Percentiles rank a stretch among this genome's conserved stretches.
Conservation (phyloP, 2,329 filamentous ascomycete genomes). For the Plectosphaerella cucumerina region DNA sequence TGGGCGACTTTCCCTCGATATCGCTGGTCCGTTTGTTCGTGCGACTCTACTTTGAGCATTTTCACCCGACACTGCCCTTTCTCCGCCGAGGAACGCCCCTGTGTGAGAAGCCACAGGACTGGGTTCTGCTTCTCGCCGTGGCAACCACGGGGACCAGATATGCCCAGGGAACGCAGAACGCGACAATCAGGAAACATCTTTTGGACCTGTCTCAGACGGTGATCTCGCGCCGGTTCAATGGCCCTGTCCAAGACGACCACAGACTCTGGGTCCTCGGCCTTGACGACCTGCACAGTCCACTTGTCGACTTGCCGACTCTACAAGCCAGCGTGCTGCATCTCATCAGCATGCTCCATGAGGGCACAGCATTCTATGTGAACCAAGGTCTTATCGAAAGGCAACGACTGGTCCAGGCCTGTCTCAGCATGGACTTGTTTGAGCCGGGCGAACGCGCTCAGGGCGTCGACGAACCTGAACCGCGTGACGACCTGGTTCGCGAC, state of each 20-base stretch:
- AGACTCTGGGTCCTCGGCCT: not conserved
- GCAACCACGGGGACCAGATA: not conserved
- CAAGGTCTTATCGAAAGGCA: not conserved
- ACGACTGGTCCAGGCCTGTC: not conserved
- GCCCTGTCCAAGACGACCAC: not conserved
- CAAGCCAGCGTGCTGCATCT: not conserved
- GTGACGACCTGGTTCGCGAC: not conserved
- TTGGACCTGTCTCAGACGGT: not conserved
- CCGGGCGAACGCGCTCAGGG: not conserved
- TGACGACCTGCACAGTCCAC: not conserved
- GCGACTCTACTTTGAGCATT: slow-evolving; percentile 6
- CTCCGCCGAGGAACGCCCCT: not conserved
- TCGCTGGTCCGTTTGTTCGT: slow-evolving; percentile 1
- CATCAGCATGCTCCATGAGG: not conserved
- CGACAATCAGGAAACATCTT: not conserved
- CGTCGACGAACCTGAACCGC: not conserved
- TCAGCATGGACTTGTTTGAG: not conserved
- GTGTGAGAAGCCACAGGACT: not conserved
- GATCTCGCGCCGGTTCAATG: not conserved
- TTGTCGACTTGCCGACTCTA: not conserved
- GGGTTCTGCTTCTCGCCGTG: slow-evolving; percentile 2
- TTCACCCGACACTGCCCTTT: slow-evolving; percentile 7
- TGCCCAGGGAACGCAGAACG: not conserved
- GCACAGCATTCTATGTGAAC: not conserved
- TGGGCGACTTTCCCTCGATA: not conserved